These are phyloP conservation scores for Fusarium siculi DNA, from an alignment of 2,329 filamentous ascomycete genomes.

Conservation along the genomic window DNA sequence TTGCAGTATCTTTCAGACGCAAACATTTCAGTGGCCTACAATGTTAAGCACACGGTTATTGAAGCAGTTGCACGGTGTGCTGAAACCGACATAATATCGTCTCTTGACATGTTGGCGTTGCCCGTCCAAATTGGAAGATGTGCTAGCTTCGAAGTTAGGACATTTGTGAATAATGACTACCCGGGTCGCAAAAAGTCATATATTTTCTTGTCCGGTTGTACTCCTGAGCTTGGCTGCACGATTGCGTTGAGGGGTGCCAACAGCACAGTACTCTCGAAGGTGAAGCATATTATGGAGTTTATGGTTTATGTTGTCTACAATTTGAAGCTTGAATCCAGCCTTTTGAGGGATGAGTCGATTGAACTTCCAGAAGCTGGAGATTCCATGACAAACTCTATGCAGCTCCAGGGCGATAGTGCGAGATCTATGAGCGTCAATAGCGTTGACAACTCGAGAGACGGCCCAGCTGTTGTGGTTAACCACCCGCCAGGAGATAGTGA, in stretches of 20 bases:
- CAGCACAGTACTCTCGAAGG: constrained; percentile 74
- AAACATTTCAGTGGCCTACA: constrained; percentile 92
- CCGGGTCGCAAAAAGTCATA: constrained; percentile 89
- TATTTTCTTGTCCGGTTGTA: constrained; percentile 92
- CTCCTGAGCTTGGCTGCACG: constrained; percentile 90
- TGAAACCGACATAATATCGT: constrained; percentile 91
- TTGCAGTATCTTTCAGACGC: constrained; percentile 88
- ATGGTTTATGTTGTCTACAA: constrained; percentile 99
- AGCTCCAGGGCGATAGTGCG: constrained; percentile 55
- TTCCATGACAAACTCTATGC: constrained; percentile 53
- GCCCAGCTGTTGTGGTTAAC: constrained; percentile 48
- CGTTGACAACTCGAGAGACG: constrained; percentile 44
- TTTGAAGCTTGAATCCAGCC: constrained; percentile 90
- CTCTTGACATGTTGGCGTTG: constrained; percentile 88
- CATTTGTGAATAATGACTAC: constrained; percentile 83
- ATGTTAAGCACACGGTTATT: constrained; percentile 95
- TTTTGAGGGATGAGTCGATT: constrained; percentile 93
- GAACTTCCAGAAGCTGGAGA: constrained; percentile 74
- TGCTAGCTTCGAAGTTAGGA: constrained; percentile 92
- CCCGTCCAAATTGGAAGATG: constrained; percentile 80
- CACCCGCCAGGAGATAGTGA: constrained; percentile 53
- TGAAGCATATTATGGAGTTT: constrained; percentile 96
- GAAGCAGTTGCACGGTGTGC: constrained; percentile 94
- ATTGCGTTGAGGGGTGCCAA: constrained; percentile 89
- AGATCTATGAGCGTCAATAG: constrained; percentile 48